Conservation (phyloP, 169 alveolate species). For the Condylostoma magnum region DNA sequence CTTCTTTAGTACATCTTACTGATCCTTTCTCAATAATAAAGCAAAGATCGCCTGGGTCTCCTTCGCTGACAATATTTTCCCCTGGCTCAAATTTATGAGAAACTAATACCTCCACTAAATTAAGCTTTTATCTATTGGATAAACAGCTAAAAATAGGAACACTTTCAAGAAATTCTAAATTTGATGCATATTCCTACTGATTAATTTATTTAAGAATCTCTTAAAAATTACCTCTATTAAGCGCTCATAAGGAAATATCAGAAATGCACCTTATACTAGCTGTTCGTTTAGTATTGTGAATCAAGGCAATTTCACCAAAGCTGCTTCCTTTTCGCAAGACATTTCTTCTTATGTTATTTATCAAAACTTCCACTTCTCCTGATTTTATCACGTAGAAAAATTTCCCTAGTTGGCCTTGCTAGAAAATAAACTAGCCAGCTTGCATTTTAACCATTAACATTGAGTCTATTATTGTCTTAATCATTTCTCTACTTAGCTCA, state of each 20-base stretch:
- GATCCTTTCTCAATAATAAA: slow-evolving; percentile 51
- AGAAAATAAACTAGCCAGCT: slow-evolving; percentile 22
- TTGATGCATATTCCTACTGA: slow-evolving; percentile 2
- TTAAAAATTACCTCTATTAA: slow-evolving; percentile 88
- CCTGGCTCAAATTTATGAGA: slow-evolving; percentile 34
- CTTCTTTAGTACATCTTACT: slow-evolving; percentile 40
- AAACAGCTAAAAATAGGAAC: slow-evolving; percentile 10
- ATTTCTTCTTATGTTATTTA: slow-evolving; percentile 77
- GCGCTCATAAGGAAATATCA: slow-evolving; percentile 86
- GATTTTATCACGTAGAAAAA: slow-evolving; percentile 18
- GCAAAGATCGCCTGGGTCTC: slow-evolving; percentile 51
- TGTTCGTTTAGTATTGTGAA: slow-evolving; percentile 96
- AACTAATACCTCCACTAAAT: slow-evolving; percentile 37
- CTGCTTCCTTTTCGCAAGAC: slow-evolving; percentile 90
- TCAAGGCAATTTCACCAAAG: slow-evolving; percentile 98
- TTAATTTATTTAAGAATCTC: slow-evolving; percentile 30
- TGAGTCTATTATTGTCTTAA: too few relatives aligned
- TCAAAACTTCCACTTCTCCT: slow-evolving; percentile 19
- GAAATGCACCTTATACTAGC: slow-evolving; percentile 86
- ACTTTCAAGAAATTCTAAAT: slow-evolving; percentile 16
- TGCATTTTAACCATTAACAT: too few relatives aligned
- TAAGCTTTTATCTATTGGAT: slow-evolving; percentile 8
- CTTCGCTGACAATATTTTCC: slow-evolving; percentile 49
- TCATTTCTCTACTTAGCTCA: too few relatives aligned
- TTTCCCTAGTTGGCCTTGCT: background rate